Conservation (phyloP, 176 grass and related monocot genomes). For the Melocanna baccifera region DNA sequence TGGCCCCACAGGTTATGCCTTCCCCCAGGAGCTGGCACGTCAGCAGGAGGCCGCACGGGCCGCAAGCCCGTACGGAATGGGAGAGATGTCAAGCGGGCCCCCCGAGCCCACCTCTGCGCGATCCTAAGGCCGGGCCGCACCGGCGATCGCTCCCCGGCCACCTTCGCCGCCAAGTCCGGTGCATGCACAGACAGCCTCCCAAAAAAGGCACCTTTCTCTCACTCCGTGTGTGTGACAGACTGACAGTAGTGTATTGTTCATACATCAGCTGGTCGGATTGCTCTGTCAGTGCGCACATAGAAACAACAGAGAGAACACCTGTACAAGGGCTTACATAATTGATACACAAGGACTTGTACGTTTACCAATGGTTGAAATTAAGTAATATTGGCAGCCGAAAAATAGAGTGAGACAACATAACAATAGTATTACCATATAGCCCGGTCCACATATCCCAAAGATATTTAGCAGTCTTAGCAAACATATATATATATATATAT, state of each 20-base stretch:
- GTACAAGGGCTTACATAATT: slow-evolving; percentile 37
- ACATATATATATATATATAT: too few relatives aligned
- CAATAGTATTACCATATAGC: too few relatives aligned
- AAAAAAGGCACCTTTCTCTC: not conserved
- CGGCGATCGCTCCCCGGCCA: slow-evolving; percentile 41
- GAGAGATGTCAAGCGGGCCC: slow-evolving; percentile 20
- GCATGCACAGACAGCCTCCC: not conserved
- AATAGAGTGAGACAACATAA: too few relatives aligned
- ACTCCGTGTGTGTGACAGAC: not conserved
- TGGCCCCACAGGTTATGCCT: slow-evolving; percentile 4
- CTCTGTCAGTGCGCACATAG: slow-evolving; percentile 5
- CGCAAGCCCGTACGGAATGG: slow-evolving; percentile 8
- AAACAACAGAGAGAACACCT: slow-evolving; percentile 3
- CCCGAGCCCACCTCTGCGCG: slow-evolving; percentile 19
- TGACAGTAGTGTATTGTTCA: slow-evolving; percentile 13
- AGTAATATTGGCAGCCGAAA: too few relatives aligned
- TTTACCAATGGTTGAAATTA: too few relatives aligned
- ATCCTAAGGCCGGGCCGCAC: slow-evolving; percentile 45
- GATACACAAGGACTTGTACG: not conserved
- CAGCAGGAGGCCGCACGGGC: not conserved
- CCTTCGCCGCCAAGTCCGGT: slow-evolving; percentile 1
- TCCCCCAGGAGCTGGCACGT: slow-evolving; percentile 1
- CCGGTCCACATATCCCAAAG: too few relatives aligned
- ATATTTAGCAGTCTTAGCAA: too few relatives aligned
- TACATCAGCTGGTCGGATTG: slow-evolving; percentile 19